These are phyloP conservation scores for Phytophthora niederhauseri DNA, from an alignment of 352 stramenopile species.

Conservation along the genomic window DNA sequence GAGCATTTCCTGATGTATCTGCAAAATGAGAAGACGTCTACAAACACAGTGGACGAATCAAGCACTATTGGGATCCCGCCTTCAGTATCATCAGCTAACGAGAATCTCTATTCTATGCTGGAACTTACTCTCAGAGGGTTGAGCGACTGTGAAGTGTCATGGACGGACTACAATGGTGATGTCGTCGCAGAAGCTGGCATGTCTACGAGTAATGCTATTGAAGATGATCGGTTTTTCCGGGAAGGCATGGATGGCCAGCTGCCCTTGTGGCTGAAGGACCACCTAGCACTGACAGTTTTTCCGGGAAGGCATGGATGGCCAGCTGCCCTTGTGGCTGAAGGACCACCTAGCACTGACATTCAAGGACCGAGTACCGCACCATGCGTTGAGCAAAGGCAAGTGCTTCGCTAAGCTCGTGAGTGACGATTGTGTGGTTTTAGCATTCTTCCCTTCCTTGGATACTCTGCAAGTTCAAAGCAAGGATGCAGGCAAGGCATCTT, in stretches of 20 bases:
- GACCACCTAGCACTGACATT: constrained; percentile 49
- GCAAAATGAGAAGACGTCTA: constrained; percentile 39
- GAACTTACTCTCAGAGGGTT: constrained; percentile 75
- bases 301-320: constrained; percentile 48
- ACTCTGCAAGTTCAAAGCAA: constrained; percentile 56
- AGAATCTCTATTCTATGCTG: constrained; percentile 89
- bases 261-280: constrained; percentile 75
- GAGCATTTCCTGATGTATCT: constrained; percentile 91
- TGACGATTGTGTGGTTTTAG: constrained; percentile 73
- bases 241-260: constrained; percentile 63
- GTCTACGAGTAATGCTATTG: constrained; percentile 20
- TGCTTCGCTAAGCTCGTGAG: constrained; percentile 87
- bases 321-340: constrained; percentile 82
- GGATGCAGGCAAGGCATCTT: constrained; percentile 15
- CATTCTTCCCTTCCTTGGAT: constrained; percentile 79
- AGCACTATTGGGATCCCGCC: constrained; percentile 4
- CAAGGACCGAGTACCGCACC: constrained; percentile 39
- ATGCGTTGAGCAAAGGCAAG: constrained; percentile 70
- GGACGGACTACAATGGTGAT: constrained; percentile 77
- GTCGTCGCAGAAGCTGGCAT: constrained; percentile 28
- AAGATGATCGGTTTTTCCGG: constrained; percentile 48
- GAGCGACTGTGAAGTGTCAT: constrained; percentile 87
- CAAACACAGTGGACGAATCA: constrained; percentile 8
- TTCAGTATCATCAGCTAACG: constrained; percentile 67
- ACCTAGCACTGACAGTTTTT: constrained; percentile 47